phyloP scores from a whole-genome alignment of 2,329 filamentous ascomycete species.

The Trichophyton verrucosum region DNA sequence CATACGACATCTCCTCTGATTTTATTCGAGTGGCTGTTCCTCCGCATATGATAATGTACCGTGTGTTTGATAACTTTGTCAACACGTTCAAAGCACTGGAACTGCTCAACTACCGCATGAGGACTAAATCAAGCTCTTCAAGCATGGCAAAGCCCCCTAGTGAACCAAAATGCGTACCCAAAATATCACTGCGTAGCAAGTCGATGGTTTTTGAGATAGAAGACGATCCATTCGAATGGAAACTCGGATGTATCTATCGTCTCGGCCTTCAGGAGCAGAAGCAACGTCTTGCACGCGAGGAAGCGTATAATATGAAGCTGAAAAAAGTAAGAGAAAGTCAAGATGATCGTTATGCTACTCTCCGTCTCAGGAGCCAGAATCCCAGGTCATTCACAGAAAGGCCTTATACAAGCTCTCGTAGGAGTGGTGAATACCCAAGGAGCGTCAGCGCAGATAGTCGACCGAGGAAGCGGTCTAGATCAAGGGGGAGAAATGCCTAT shows the following conservation, averaged over 20 bases:
- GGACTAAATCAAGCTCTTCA: slow-evolving; percentile 76
- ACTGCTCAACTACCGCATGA: slow-evolving; percentile 88
- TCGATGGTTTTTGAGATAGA: slow-evolving; percentile 84
- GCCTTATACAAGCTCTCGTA: slow-evolving; percentile 22
- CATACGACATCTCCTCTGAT: slow-evolving; percentile 72
- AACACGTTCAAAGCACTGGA: slow-evolving; percentile 78
- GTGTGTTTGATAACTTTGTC: slow-evolving; percentile 83
- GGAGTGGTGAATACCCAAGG: slow-evolving; percentile 31
- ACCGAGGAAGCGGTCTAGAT: slow-evolving; percentile 19
- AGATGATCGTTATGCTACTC: slow-evolving; percentile 38
- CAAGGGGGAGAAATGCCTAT: slow-evolving; percentile 25
- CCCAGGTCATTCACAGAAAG: slow-evolving; percentile 35
- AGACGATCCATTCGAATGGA: slow-evolving; percentile 96
- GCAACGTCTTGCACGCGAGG: slow-evolving; percentile 77
- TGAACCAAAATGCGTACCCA: slow-evolving; percentile 73
- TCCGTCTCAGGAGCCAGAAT: slow-evolving; percentile 43
- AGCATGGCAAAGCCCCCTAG: slow-evolving; percentile 76
- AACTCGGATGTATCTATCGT: slow-evolving; percentile 85
- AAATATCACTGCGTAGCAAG: slow-evolving; percentile 67
- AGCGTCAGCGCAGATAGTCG: slow-evolving; percentile 46
- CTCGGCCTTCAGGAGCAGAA: slow-evolving; percentile 78
- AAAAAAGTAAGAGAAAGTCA: slow-evolving; percentile 66
- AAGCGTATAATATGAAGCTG: slow-evolving; percentile 76
- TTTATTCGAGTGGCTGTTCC: slow-evolving; percentile 80
- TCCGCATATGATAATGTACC: slow-evolving; percentile 78